Conservation (phyloP, 306 rosid genomes). For the Ochetophila trinervis region DNA sequence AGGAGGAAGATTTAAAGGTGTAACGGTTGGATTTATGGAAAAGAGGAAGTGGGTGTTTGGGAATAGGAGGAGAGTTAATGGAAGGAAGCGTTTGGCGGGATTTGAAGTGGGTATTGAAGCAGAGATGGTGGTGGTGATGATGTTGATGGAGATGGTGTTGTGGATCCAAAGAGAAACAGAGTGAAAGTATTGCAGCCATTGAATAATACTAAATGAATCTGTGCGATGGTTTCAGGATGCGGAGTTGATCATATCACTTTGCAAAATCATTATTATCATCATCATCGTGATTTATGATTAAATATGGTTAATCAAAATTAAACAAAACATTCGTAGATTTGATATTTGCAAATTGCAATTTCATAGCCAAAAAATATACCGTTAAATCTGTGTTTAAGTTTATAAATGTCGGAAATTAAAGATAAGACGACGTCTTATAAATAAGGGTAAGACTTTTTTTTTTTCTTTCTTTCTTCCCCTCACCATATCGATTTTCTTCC, state of each 20-base stretch:
- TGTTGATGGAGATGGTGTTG: constrained; percentile 28
- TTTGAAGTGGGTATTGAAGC: constrained; percentile 13
- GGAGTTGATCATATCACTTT: no score
- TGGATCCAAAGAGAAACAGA: constrained; percentile 49
- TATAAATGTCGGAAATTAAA: no score
- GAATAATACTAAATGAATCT: constrained; percentile 5
- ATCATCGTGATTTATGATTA: no score
- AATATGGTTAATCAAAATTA: no score
- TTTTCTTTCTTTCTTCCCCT: no score
- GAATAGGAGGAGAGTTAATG: constrained; percentile 17
- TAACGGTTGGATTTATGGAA: constrained; percentile 8
- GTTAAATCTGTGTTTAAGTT: no score
- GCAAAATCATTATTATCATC: no score
- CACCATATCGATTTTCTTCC: no score
- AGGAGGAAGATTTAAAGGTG: constrained; percentile 48
- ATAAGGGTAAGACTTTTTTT: no score
- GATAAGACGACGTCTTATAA: no score
- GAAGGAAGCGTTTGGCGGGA: constrained; percentile 29
- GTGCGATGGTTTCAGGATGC: no score
- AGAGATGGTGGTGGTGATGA: constrained; percentile 21
- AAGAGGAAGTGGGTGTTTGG: constrained; percentile 29
- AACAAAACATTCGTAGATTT: neutral
- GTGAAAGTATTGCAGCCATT: constrained; percentile 58
- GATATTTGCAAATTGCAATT: neutral
- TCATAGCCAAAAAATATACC: no score